Percentiles rank a stretch among this genome's conserved stretches.
Conservation (phyloP, 208 protist species). For the Porcisia hertigi region DNA sequence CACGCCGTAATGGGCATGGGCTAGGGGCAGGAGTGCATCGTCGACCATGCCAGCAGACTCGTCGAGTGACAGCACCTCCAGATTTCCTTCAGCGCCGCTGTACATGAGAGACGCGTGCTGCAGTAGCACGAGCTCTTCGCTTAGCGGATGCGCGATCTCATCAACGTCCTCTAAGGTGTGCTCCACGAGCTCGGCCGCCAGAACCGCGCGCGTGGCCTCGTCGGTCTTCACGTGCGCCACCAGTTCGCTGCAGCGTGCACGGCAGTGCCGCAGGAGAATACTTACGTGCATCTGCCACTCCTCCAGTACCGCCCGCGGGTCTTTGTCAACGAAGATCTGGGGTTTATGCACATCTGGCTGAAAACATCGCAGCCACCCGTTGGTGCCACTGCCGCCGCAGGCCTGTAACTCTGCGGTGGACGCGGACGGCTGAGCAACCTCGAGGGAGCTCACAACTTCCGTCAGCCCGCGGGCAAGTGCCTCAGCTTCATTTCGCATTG, state of each 20-base stretch:
- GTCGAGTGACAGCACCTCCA: neutral
- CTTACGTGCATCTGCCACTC: slow-evolving; percentile 88
- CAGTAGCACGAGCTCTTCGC: slow-evolving; percentile 45
- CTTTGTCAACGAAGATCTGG: slow-evolving; percentile 44
- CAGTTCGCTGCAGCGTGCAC: slow-evolving; percentile 48
- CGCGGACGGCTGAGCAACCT: slow-evolving; percentile 32
- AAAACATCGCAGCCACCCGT: slow-evolving; percentile 79
- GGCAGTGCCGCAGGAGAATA: slow-evolving; percentile 70
- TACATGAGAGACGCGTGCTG: slow-evolving; percentile 34
- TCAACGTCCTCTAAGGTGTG: slow-evolving; percentile 38
- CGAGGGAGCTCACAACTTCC: slow-evolving; percentile 57
- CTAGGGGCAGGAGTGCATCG: slow-evolving; percentile 33
- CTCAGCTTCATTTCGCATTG: slow-evolving; percentile 43
- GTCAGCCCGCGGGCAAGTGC: slow-evolving; percentile 58
- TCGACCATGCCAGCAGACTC: slow-evolving; percentile 27
- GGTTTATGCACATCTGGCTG: slow-evolving; percentile 34
- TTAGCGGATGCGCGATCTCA: slow-evolving; percentile 55
- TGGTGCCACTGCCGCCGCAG: slow-evolving; percentile 61
- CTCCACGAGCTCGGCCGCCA: slow-evolving; percentile 33
- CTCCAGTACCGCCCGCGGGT: slow-evolving; percentile 56
- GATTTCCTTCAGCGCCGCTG: neutral
- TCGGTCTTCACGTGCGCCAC: slow-evolving; percentile 24
- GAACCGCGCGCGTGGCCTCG: slow-evolving; percentile 35
- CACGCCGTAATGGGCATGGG: slow-evolving; percentile 24
- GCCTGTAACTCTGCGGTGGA: slow-evolving; percentile 26